A percentile compares a stretch with the other conserved stretches of the same genome.
phyloP scores from a whole-genome alignment of 352 stramenopile genomes.

The Pythium brachiatum region DNA sequence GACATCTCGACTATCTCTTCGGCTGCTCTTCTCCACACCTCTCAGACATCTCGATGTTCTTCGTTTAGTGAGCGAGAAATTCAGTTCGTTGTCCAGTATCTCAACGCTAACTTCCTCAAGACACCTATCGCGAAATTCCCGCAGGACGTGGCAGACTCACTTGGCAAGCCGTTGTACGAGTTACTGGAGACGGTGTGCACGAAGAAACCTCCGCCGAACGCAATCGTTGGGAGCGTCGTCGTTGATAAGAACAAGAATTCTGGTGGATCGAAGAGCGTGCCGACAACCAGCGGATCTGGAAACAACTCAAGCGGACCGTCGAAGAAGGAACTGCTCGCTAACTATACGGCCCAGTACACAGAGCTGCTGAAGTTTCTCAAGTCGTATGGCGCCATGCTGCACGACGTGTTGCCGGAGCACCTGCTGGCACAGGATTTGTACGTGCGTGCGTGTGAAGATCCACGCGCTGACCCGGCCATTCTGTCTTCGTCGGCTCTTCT shows the following conservation, averaged over 20 bases:
- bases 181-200: conserved; percentile 89
- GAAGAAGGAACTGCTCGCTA: conserved; percentile 57
- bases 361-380: conserved; percentile 92
- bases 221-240: conserved; percentile 29
- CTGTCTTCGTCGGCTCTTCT: conserved; percentile 37
- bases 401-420: conserved; percentile 80
- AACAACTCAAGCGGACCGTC: conserved; percentile 17
- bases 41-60: not conserved
- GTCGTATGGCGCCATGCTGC: conserved; percentile 89
- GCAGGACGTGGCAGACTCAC: conserved; percentile 66
- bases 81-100: conserved; percentile 76
- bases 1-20: not conserved
- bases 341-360: conserved; percentile 71
- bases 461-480: conserved; percentile 44
- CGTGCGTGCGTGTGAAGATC: conserved; percentile 71
- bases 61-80: conserved; percentile 46
- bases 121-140: conserved; percentile 70
- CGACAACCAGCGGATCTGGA: not conserved
- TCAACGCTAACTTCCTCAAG: conserved; percentile 82
- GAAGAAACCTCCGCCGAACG: conserved; percentile 65
- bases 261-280: conserved; percentile 8
- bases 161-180: conserved; percentile 84
- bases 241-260: conserved; percentile 19
- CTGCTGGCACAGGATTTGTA: conserved; percentile 81
- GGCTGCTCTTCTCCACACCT: not conserved